phyloP scores from a whole-genome alignment of 495 filamentous ascomycete species.

The Tuber calosporum region DNA sequence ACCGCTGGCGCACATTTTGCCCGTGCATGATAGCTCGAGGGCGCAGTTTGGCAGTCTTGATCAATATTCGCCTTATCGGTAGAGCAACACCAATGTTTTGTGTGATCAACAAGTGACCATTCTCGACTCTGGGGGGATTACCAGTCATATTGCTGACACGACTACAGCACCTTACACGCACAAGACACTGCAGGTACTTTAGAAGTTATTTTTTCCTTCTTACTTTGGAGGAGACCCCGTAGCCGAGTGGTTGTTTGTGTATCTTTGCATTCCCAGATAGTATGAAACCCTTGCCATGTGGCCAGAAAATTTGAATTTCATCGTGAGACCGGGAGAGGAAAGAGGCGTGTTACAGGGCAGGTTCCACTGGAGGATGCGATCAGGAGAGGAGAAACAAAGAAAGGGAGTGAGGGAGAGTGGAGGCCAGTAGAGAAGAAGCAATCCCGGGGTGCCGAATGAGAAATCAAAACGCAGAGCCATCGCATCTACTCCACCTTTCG shows the following conservation, averaged over 20 bases:
- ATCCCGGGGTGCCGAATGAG: neutral
- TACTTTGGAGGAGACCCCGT: neutral
- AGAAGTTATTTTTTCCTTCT: neutral
- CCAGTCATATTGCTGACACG: neutral
- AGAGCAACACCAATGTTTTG: neutral
- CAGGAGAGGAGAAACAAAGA: neutral
- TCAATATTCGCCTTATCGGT: neutral
- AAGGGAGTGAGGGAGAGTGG: neutral
- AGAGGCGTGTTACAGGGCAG: neutral
- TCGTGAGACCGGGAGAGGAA: neutral
- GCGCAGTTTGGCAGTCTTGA: neutral
- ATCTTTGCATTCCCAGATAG: neutral
- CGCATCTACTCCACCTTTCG: neutral
- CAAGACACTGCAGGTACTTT: neutral
- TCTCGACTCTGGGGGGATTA: neutral
- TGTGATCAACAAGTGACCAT: neutral
- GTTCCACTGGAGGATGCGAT: neutral
- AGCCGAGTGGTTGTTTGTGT: neutral
- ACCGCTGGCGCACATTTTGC: neutral
- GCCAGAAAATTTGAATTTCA: neutral
- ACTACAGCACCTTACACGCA: neutral
- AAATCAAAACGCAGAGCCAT: neutral
- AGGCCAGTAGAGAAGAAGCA: neutral
- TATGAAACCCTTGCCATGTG: neutral
- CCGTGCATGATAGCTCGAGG: neutral